Conservation (phyloP, 2,329 filamentous ascomycete species). For the Phyllosticta capitalensis region DNA sequence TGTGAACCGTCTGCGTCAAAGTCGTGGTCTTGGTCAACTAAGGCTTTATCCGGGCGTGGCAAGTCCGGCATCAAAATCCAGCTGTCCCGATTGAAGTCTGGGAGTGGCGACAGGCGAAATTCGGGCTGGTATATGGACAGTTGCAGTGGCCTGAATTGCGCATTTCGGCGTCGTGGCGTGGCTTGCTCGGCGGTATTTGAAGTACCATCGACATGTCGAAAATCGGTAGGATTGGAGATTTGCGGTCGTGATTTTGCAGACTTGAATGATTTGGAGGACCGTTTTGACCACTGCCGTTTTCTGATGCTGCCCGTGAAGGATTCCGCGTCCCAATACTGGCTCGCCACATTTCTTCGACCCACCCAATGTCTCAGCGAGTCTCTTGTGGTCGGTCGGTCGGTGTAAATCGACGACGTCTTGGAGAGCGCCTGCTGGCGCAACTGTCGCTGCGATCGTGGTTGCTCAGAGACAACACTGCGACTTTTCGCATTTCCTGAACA, state of each 20-base stretch:
- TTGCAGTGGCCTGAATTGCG: constrained; percentile 28
- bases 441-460: constrained; percentile 16
- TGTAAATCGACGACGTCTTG: constrained; percentile 20
- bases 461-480: constrained; percentile 21
- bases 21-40: neutral
- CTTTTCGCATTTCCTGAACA: neutral
- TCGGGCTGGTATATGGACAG: constrained; percentile 30
- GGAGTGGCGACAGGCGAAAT: constrained; percentile 27
- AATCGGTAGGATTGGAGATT: constrained; percentile 28
- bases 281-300: constrained; percentile 15
- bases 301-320: neutral
- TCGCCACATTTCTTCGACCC: constrained; percentile 1
- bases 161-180: neutral
- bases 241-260: constrained; percentile 21
- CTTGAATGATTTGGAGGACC: constrained; percentile 23
- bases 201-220: constrained; percentile 24
- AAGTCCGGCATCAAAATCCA: constrained; percentile 21
- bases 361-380: constrained; percentile 29
- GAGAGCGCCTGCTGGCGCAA: neutral
- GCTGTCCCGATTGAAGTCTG: constrained; percentile 26
- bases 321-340: neutral
- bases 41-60: neutral
- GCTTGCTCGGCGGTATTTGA: constrained; percentile 18
- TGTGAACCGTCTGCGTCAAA: neutral
- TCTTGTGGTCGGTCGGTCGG: constrained; percentile 24